These are phyloP conservation scores for Pythium sp. DNA, from an alignment of 352 stramenopile species.

Conservation along the genomic window DNA sequence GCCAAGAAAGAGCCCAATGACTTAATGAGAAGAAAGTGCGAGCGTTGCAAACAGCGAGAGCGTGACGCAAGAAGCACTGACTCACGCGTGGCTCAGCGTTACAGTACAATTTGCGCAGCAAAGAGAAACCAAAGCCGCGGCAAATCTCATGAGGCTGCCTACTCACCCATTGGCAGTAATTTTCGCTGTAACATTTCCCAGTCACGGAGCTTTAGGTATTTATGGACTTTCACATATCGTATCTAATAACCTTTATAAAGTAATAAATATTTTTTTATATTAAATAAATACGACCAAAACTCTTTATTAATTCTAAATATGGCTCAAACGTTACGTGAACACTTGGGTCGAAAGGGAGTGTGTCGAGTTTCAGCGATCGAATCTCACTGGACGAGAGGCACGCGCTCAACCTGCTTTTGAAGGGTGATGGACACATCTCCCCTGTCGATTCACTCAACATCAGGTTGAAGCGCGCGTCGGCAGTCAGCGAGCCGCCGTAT, in stretches of 20 bases:
- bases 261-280: too few species aligned
- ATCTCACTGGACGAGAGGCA: conserved; percentile 11
- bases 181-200: too few species aligned
- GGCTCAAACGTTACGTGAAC: background rate
- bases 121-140: background rate
- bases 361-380: background rate
- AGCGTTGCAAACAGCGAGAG: background rate
- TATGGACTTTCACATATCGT: too few species aligned
- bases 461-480: background rate
- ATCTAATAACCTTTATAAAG: too few species aligned
- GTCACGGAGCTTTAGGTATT: too few species aligned
- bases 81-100: background rate
- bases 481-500: background rate
- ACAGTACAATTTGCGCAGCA: background rate
- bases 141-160: background rate
- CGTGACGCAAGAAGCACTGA: background rate
- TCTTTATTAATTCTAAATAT: background rate
- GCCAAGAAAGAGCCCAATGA: background rate
- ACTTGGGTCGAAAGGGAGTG: background rate
- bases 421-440: background rate
- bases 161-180: too few species aligned
- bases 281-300: background rate
- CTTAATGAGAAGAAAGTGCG: background rate
- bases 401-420: background rate
- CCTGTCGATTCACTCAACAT: background rate